Base-by-base conservation (phyloP, 2,329 filamentous ascomycete genomes). In the Aaosphaeria pasadenensis region DNA sequence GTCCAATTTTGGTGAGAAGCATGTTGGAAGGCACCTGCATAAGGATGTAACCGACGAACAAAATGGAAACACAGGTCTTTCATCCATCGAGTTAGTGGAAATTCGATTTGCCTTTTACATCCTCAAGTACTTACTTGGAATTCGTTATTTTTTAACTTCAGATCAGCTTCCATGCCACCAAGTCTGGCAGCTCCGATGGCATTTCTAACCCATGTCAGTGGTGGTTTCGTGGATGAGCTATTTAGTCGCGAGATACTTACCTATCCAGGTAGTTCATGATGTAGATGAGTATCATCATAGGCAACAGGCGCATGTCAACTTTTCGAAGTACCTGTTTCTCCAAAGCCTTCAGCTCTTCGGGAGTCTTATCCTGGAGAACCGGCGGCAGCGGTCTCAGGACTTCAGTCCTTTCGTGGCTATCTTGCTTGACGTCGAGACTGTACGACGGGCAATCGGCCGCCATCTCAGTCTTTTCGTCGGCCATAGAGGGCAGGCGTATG, bases 21-120 rank as follows among this genome's bases (percentile, higher is more conserved):
- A 84, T 67, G 49, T 84, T 85, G 0, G 79, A 82, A 0, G 81
- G 81, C 0, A 84, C 63, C 56, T 85, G 81, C 74, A 82, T 82
- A 5, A 83, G 63, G 0, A 84, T 63, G 53, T 84, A 84, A 1
- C 80, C 24, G 30, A n/a, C 7, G 17, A 24, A 24, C 3, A 24
- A 24, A 24, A 24, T 24, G 17, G 17, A 24, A 24, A 24, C 17
- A 24, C 17, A 24, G 17, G 17, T 24, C 17, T 24, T 24, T 24
- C 17, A 24, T 24, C 17, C 17, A 24, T 24, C 17, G 3, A 24
- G 17, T 24, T 24, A 24, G 17, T 24, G 17, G 17, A 24, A 24
- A 24, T 24, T 24, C 17, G 17, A 24, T 24, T 24, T 24, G 17
- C 17, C 17, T 24, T 24, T 24, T 24, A 24, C 17, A 24, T 24